These are phyloP conservation scores for Cornus florida DNA, from an alignment of 148 eudicot species.

Conservation along the genomic window DNA sequence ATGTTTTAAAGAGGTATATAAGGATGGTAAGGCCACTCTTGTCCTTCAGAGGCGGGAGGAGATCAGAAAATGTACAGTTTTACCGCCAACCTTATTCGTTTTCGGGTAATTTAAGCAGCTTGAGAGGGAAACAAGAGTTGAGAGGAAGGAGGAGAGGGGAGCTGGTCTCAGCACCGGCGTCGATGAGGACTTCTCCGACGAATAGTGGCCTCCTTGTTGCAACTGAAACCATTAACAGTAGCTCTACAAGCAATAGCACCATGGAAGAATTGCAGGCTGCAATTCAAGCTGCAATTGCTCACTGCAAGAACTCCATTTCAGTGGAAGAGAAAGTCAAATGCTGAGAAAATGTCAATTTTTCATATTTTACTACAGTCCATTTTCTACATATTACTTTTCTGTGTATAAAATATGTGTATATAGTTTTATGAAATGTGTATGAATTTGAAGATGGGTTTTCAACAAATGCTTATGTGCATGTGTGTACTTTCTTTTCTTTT, in stretches of 20 bases:
- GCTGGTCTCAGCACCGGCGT: constrained; percentile 65
- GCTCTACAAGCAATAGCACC: constrained; percentile 56
- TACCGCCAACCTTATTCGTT: constrained; percentile 40
- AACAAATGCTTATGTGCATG: not conserved
- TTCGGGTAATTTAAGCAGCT: constrained; percentile 44
- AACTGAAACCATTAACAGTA: constrained; percentile 17
- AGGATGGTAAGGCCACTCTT: constrained; percentile 52
- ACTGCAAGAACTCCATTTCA: constrained; percentile 78
- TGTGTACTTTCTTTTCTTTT: not conserved
- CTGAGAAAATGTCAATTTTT: not conserved
- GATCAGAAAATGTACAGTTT: constrained; percentile 9
- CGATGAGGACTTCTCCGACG: constrained; percentile 69
- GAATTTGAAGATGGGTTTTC: not conserved
- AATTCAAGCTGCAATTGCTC: constrained; percentile 92
- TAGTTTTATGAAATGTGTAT: not conserved
- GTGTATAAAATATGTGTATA: not conserved
- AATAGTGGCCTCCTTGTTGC: constrained; percentile 51
- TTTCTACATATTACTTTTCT: not conserved
- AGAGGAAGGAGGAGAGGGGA: constrained; percentile 47
- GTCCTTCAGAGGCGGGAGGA: constrained; percentile 18
- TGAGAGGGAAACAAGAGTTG: constrained; percentile 17
- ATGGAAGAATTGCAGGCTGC: constrained; percentile 95
- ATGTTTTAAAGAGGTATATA: constrained; percentile 50
- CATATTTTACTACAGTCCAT: too few species aligned
- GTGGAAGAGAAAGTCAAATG: constrained; percentile 28